Base-by-base conservation (phyloP, 768 basidiomycete species). In the Trametopsis cervina region DNA sequence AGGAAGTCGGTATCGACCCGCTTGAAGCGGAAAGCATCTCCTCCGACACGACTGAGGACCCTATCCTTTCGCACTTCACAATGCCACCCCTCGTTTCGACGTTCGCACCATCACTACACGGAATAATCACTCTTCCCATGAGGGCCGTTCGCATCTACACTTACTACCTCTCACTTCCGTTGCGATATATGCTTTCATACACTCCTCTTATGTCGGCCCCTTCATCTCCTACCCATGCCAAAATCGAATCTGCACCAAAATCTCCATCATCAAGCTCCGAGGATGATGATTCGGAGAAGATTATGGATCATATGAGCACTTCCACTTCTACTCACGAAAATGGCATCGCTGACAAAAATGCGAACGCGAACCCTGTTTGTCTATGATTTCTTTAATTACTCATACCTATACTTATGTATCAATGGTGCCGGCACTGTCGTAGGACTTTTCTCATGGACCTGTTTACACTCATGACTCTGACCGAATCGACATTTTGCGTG, bases 361-460 rank as follows among this genome's bases (percentile, higher is more conserved):
- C 53, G 18, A 26, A 24, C 33, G 15, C 26, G 26, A 21, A 26
- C 43, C n/a, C 25, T 71, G 72, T 74, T 68, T 68, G 72, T 75
- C 71, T 68, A 68, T 74, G 69, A 71, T 67, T 57, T 72, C 65
- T 60, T 62, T 55, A 54, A 49, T 40, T 54, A 54, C 55, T 55
- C 47, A 51, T 51, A 49, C 41, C 60, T 64, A 71, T 67, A 63
- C 68, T 71, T 69, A 65, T 67, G 60, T 63, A 70, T 64, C 57
- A 66, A 25, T 59, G 67, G 66, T 70, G 68, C 70, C 67, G 69
- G 69, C 70, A 67, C 68, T 66, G 63, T 59, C 67, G 66, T 72
- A 72, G 71, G 70, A 47, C 47, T 33, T 51, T 60, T 40, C 33
- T 58, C 53, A 66, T 54, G 47, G 46, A 42, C 44, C 53, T 7